phyloP scores from a whole-genome alignment of 805 yeast genomes.

The Saturnispora halmiae region DNA sequence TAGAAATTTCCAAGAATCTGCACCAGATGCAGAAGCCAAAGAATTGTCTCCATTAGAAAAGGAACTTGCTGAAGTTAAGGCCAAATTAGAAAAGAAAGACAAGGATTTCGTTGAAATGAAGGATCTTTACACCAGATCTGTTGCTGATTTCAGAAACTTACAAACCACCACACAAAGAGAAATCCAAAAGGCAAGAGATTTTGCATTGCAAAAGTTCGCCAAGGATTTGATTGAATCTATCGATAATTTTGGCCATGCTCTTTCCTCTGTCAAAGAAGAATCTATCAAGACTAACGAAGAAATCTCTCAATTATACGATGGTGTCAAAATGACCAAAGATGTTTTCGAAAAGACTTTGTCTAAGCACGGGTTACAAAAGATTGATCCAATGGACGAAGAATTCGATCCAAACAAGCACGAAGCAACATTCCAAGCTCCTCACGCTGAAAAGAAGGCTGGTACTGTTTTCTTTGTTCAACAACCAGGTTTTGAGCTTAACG shows the following conservation, averaged over 20 bases:
- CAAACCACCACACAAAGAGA: slow-evolving; percentile 88
- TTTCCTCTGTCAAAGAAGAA: slow-evolving; percentile 60
- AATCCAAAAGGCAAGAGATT: slow-evolving; percentile 77
- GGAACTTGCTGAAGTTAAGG: slow-evolving; percentile 34
- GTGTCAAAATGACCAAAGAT: slow-evolving; percentile 82
- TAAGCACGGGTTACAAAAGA: slow-evolving; percentile 71
- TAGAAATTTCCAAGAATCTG: slow-evolving; percentile 25
- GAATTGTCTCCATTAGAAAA: slow-evolving; percentile 22
- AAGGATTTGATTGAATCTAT: slow-evolving; percentile 82
- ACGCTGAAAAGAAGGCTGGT: slow-evolving; percentile 84
- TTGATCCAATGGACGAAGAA: slow-evolving; percentile 74
- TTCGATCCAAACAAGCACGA: slow-evolving; percentile 91
- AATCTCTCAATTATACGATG: slow-evolving; percentile 70
- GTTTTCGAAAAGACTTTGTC: slow-evolving; percentile 76
- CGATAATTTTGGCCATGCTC: slow-evolving; percentile 84
- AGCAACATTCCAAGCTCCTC: slow-evolving; percentile 82
- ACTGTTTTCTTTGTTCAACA: slow-evolving; percentile 90
- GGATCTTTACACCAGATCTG: slow-evolving; percentile 71
- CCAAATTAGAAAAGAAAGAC: slow-evolving; percentile 50
- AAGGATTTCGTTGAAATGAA: slow-evolving; percentile 74
- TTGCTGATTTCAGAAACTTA: slow-evolving; percentile 87
- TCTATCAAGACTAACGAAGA: slow-evolving; percentile 50
- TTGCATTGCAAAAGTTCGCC: slow-evolving; percentile 87
- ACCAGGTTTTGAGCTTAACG: slow-evolving; percentile 76
- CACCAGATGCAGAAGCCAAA: slow-evolving; percentile 10